Conservation (phyloP, 2,329 filamentous ascomycete species). For the Fusarium buxicola region DNA sequence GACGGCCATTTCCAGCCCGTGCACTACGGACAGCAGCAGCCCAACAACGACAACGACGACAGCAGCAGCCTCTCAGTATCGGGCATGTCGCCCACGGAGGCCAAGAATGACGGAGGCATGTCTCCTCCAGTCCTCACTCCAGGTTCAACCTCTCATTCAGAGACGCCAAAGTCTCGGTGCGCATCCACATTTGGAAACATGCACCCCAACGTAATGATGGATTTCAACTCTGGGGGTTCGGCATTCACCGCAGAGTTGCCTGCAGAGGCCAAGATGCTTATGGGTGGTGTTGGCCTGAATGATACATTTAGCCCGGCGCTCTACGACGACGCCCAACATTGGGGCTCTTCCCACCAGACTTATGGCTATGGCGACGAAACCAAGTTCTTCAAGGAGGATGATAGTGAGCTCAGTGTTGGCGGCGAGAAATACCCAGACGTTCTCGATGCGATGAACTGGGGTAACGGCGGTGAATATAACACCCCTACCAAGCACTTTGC, state of each 20-base stretch:
- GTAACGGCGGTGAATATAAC: constrained; percentile 1
- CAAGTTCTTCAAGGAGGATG: constrained; percentile 31
- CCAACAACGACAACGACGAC: constrained; percentile 15
- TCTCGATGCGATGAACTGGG: constrained; percentile 20
- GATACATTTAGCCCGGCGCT: constrained; percentile 17
- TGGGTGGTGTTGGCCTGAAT: constrained; percentile 28
- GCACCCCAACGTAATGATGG: constrained; percentile 37
- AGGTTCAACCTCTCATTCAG: constrained; percentile 41
- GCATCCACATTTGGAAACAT: constrained; percentile 30
- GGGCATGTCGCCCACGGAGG: constrained; percentile 30
- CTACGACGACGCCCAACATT: constrained; percentile 24
- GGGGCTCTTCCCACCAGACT: constrained; percentile 6
- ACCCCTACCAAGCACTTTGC: constrained; percentile 20
- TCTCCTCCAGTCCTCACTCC: constrained; percentile 48
- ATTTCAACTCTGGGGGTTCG: constrained; percentile 45
- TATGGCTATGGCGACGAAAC: constrained; percentile 17
- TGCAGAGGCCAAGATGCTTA: constrained; percentile 57
- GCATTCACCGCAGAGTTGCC: constrained; percentile 58
- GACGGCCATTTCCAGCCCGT: constrained; percentile 41
- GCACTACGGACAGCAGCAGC: constrained; percentile 35
- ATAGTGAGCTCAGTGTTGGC: neutral
- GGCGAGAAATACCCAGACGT: constrained; percentile 29
- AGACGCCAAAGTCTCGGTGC: constrained; percentile 36
- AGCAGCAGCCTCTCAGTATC: constrained; percentile 39
- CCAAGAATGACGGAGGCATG: constrained; percentile 18